Percentiles rank a stretch among this genome's conserved stretches.
phyloP scores from a whole-genome alignment of 495 filamentous ascomycete genomes.

The Aspergillus haitiensis region DNA sequence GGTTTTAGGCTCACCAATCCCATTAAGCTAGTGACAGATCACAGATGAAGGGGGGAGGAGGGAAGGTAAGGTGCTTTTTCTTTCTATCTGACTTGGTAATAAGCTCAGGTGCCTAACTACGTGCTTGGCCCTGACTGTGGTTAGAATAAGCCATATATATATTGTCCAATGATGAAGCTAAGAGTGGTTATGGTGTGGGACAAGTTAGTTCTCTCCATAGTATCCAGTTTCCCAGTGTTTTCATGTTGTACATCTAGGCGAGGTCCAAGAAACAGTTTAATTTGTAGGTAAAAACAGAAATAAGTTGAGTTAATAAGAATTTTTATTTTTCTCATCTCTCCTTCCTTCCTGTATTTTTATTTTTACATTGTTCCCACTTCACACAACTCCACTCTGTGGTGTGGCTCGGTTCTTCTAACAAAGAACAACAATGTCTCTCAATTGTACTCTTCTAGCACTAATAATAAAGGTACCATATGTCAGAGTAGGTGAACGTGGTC shows the following conservation, averaged over 20 bases:
- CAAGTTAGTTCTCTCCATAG: neutral
- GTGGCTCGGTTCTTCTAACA: neutral
- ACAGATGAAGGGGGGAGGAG: neutral
- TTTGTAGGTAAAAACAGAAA: neutral
- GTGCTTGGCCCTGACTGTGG: neutral
- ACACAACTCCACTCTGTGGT: conserved; percentile 17
- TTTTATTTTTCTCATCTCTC: neutral
- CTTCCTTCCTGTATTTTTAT: neutral
- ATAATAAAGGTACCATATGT: neutral
- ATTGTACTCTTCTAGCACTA: neutral
- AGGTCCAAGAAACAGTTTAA: conserved; percentile 1
- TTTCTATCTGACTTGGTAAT: neutral
- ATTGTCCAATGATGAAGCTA: conserved; percentile 1
- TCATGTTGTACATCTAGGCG: conserved; percentile 16
- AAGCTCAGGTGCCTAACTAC: neutral
- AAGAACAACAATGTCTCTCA: neutral
- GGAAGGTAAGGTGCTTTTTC: neutral
- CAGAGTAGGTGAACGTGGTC: neutral
- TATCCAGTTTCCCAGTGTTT: conserved; percentile 2
- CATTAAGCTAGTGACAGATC: neutral
- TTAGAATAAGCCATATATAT: neutral
- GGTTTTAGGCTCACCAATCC: neutral
- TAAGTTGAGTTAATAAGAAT: neutral
- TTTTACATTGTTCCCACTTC: neutral
- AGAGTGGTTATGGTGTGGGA: conserved; percentile 2